Conservation (phyloP, 148 eudicot genomes). For the Cornus controversa region DNA sequence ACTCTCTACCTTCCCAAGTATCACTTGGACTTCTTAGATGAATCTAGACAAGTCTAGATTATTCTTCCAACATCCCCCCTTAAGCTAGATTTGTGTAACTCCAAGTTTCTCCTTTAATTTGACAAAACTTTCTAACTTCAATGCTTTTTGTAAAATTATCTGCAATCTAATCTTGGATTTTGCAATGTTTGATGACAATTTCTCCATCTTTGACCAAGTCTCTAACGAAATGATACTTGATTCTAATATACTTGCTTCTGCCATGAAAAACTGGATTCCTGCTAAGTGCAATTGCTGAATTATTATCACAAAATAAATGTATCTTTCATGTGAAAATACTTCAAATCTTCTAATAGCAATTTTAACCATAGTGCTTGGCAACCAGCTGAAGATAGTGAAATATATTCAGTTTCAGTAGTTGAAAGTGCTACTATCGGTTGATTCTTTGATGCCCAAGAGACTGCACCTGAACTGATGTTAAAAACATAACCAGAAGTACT, state of each 20-base stretch:
- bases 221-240: too few relatives aligned
- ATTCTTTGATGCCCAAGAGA: too few relatives aligned
- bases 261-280: background rate
- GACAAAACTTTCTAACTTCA: background rate
- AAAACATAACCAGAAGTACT: background rate
- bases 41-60: too few relatives aligned
- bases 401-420: too few relatives aligned
- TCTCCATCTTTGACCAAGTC: background rate
- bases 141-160: background rate
- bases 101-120: background rate
- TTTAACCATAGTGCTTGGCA: background rate
- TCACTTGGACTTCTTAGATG: too few relatives aligned
- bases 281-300: background rate
- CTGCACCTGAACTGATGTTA: background rate
- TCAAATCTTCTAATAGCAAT: background rate
- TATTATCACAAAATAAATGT: background rate
- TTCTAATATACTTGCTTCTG: background rate
- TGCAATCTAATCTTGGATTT: background rate
- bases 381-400: too few relatives aligned
- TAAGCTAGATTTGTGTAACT: too few relatives aligned
- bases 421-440: too few relatives aligned
- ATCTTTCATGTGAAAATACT: background rate
- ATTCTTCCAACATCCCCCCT: too few relatives aligned
- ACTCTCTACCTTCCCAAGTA: too few relatives aligned
- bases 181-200: background rate